These are phyloP conservation scores for Leccinum insolens DNA, from an alignment of 1,284 basidiomycete species.

Conservation along the genomic window DNA sequence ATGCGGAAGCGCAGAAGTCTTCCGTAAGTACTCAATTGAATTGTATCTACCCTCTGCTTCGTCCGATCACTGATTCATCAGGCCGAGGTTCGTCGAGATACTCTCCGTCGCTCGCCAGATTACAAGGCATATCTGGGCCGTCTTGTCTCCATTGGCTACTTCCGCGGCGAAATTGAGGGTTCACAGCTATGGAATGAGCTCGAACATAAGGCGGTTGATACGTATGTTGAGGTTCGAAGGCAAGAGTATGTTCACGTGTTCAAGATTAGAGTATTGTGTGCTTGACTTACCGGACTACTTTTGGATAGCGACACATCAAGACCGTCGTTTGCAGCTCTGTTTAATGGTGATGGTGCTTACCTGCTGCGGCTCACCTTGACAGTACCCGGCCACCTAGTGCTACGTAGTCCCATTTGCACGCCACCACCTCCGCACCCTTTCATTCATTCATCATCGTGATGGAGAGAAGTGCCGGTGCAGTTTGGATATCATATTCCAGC, in stretches of 20 bases:
- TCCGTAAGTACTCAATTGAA: constrained; percentile 45
- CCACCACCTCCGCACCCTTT: too few species aligned
- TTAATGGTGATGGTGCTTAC: constrained; percentile 42
- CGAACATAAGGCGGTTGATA: constrained; percentile 69
- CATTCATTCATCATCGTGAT: too few species aligned
- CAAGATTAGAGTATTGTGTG: background rate
- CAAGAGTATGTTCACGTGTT: constrained; percentile 58
- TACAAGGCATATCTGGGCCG: constrained; percentile 72
- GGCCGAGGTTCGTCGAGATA: constrained; percentile 65
- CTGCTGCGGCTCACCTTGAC: too few species aligned
- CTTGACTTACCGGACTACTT: constrained; percentile 9
- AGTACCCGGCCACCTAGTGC: too few species aligned
- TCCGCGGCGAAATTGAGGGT: constrained; percentile 73
- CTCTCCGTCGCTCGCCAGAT: constrained; percentile 62
- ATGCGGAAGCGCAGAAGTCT: constrained; percentile 41
- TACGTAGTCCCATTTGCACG: too few species aligned
- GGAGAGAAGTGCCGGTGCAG: too few species aligned
- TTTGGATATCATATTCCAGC: too few species aligned
- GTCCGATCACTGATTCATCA: constrained; percentile 29
- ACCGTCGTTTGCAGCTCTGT: constrained; percentile 73
- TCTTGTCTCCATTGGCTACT: constrained; percentile 70
- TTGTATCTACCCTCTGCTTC: background rate
- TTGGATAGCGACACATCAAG: constrained; percentile 55
- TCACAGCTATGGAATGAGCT: constrained; percentile 74
- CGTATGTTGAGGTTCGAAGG: constrained; percentile 65